Conservation (phyloP, 2,329 filamentous ascomycete species). For the Fusarium anthophilum region DNA sequence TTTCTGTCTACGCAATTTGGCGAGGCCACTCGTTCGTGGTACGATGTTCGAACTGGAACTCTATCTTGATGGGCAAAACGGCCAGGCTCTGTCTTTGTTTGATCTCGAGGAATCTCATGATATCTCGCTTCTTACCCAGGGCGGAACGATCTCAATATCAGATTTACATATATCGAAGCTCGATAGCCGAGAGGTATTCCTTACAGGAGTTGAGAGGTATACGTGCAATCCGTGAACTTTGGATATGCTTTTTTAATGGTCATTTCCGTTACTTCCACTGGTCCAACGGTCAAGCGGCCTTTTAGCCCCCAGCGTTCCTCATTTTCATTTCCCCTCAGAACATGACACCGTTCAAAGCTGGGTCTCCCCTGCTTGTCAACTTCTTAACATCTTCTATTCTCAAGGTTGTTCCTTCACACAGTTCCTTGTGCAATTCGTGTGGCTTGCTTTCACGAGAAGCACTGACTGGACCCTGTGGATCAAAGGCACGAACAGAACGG, state of each 20-base stretch:
- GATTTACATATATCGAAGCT: background rate
- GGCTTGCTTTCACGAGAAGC: slow-evolving; percentile 9
- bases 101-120: background rate
- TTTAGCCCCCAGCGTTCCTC: background rate
- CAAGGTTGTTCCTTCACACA: slow-evolving; percentile 1
- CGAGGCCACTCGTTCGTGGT: background rate
- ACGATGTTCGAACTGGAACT: slow-evolving; percentile 11
- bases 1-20: background rate
- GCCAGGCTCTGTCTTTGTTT: background rate
- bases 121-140: background rate
- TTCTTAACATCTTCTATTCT: slow-evolving; percentile 1
- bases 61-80: slow-evolving; percentile 16
- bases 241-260: background rate
- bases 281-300: background rate
- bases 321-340: slow-evolving; percentile 1
- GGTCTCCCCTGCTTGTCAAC: slow-evolving; percentile 41
- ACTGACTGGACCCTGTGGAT: slow-evolving; percentile 37
- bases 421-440: slow-evolving; percentile 4
- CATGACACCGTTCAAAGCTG: slow-evolving; percentile 16
- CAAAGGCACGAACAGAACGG: background rate
- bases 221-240: background rate
- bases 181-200: background rate
- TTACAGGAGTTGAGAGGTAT: background rate
- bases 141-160: background rate
- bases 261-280: background rate